Conservation (phyloP, 768 basidiomycete genomes). For the Russula dissimulans region DNA sequence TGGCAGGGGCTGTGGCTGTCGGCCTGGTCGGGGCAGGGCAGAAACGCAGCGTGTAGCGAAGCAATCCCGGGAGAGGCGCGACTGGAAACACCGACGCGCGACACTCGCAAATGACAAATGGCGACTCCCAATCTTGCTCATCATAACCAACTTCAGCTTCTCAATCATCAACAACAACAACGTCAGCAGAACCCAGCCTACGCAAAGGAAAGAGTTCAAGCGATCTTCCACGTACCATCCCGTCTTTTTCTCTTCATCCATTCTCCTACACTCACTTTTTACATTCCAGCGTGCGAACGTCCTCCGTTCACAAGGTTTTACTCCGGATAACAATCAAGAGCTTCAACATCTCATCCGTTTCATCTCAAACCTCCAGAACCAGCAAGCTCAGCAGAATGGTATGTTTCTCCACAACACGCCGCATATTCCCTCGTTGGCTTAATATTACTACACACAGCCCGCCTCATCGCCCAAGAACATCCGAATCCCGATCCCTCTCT, state of each 20-base stretch:
- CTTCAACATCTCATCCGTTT: slow-evolving; percentile 34
- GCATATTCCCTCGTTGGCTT: not conserved
- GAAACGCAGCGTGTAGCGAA: not conserved
- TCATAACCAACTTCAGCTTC: slow-evolving; percentile 20
- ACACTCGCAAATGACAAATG: slow-evolving; percentile 20
- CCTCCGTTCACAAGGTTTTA: slow-evolving; percentile 36
- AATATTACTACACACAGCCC: not conserved
- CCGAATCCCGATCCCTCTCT: slow-evolving; percentile 20
- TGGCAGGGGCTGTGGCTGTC: not conserved
- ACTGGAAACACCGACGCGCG: slow-evolving; percentile 26
- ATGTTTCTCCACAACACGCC: not conserved
- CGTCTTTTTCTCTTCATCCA: not conserved
- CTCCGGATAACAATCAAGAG: slow-evolving; percentile 38
- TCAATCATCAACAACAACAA: slow-evolving; percentile 18
- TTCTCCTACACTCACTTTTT: not conserved
- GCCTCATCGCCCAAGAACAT: slow-evolving; percentile 17
- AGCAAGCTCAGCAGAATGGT: slow-evolving; percentile 29
- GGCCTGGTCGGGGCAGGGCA: too few relatives aligned
- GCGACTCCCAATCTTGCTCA: slow-evolving; percentile 23
- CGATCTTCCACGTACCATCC: slow-evolving; percentile 23
- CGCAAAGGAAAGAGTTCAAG: slow-evolving; percentile 23
- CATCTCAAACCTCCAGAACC: slow-evolving; percentile 31
- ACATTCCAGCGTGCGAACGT: slow-evolving; percentile 33
- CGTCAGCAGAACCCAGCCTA: slow-evolving; percentile 11
- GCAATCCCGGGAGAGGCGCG: slow-evolving; percentile 22